Evolutionary conservation across 169 alveolate genomes (phyloP), one percentile per base, ranked within the genome.

Genomic region (Ichthyophthirius multifiliis): DNA sequence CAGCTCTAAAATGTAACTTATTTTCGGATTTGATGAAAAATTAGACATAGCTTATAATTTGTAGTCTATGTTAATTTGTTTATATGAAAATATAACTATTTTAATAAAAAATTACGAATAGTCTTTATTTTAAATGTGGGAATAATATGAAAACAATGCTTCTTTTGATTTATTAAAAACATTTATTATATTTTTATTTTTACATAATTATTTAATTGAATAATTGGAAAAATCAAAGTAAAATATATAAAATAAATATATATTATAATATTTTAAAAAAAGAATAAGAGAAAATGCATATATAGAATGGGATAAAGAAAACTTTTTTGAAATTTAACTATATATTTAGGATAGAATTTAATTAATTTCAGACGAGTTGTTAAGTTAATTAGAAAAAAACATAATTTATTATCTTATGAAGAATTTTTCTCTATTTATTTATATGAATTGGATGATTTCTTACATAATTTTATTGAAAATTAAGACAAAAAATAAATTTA

Each of bases 371-470:
- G 71, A 55, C 31, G 71, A 55, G 5, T 27, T 55, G 2, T 27
- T 55, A 1, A 55, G 18, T 27, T 27, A 55, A 27, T 6, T 55
- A 20, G 43, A 18, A 39, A 55, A 55, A 39, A 55, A 18, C 71
- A 55, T 55, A 27, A 55, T 55, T 27, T 55, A 39, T 39, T 55
- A 7, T 55, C 71, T 27, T 55, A 55, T 27, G 20, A 55, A 55
- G 71, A 55, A 23, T 55, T 27, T 55, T 55, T 55, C 16, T 27
- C 31, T 34, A 55, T 55, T 3, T 55, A 55, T 27, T 55, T 55
- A 23, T 55, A 55, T 55, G 71, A 55, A 55, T 55, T 55, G 31
- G 71, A 55, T 55, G 71, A 55, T n/a, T 55, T 55, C 71, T 55
- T 55, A 18, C 71, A 55, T 27, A 55, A 55, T 27, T 55, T 55